Conservation (phyloP, 2,329 filamentous ascomycete genomes). For the Xylaria sp. region DNA sequence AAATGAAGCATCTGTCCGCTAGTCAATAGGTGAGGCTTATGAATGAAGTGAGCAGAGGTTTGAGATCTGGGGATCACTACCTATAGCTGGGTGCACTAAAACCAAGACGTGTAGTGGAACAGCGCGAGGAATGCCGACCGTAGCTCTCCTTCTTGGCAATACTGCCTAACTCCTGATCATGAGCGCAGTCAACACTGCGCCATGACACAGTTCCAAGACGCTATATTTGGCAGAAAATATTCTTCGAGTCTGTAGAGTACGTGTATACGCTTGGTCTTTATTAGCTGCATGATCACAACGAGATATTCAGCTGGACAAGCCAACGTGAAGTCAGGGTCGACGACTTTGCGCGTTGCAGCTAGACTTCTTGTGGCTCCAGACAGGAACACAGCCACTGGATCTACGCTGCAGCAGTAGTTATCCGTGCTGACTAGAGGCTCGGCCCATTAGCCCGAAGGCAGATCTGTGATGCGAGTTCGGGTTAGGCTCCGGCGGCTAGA, state of each 20-base stretch:
- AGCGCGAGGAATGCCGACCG: not conserved
- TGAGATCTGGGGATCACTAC: not conserved
- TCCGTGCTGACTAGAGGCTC: not conserved
- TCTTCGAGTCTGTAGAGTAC: not conserved
- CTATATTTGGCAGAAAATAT: constrained; percentile 9
- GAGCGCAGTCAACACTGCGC: not conserved
- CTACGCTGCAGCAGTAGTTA: not conserved
- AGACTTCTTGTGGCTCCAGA: constrained; percentile 11
- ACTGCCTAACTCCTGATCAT: not conserved
- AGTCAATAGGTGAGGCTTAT: not conserved
- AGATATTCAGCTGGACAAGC: constrained; percentile 27
- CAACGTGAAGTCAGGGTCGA: not conserved
- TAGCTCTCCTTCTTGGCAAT: constrained; percentile 19
- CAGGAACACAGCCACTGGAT: constrained; percentile 28
- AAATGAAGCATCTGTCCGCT: too few relatives aligned
- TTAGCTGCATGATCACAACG: constrained; percentile 10
- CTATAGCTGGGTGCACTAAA: not conserved
- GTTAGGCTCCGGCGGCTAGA: not conserved
- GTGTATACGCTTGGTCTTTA: not conserved
- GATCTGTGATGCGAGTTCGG: not conserved
- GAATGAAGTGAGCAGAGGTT: not conserved
- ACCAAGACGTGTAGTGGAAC: too few relatives aligned
- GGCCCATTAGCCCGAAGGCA: constrained; percentile 22
- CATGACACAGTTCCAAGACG: not conserved
- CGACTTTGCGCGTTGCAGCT: constrained; percentile 10